These are phyloP conservation scores for Hirschioporus abietinus DNA, from an alignment of 768 basidiomycete genomes.

Conservation along the genomic window DNA sequence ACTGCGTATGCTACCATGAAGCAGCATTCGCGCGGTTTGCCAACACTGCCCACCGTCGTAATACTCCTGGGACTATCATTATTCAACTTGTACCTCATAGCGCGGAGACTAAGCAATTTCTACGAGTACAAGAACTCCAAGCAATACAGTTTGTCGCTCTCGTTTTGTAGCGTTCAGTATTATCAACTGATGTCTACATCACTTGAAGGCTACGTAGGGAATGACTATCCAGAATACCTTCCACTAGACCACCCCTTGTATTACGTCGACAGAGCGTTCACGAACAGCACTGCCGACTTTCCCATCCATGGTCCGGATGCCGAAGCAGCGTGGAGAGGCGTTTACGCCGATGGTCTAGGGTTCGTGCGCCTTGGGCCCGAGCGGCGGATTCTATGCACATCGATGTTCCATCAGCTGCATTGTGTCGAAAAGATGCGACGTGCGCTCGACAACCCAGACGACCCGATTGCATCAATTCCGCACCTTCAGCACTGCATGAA, in stretches of 20 bases:
- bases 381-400: not conserved
- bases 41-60: not conserved
- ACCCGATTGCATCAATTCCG: not conserved
- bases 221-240: not conserved
- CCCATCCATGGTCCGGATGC: slow-evolving; percentile 2
- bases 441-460: not conserved
- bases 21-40: not conserved
- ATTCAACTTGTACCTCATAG: not conserved
- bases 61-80: not conserved
- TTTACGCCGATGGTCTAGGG: not conserved
- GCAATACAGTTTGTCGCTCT: not conserved
- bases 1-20: not conserved
- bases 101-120: not conserved
- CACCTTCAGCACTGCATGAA: slow-evolving; percentile 35
- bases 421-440: not conserved
- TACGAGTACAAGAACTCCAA: not conserved
- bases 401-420: slow-evolving; percentile 4
- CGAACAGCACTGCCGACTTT: not conserved
- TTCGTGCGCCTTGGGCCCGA: slow-evolving; percentile 1
- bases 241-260: not conserved
- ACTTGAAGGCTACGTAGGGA: not conserved
- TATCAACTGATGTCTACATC: not conserved
- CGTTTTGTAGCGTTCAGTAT: not conserved
- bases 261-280: not conserved
- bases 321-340: not conserved